Evolutionary conservation across 1,284 basidiomycete genomes (phyloP).

Genomic region (Apiotrichum sp.): DNA sequence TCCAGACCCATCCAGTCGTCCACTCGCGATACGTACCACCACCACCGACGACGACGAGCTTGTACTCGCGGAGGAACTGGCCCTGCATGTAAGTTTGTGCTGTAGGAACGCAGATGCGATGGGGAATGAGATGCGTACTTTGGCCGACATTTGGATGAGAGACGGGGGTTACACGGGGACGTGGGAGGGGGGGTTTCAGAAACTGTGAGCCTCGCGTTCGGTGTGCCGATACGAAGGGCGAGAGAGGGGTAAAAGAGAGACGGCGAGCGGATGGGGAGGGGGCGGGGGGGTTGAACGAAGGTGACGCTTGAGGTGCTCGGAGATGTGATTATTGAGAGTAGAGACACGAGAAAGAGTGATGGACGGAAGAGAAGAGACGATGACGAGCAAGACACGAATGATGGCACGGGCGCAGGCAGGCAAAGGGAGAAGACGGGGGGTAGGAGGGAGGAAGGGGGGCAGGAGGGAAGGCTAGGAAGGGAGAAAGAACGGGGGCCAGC

Average conservation of each 20-base stretch:
- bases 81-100: constrained; percentile 52
- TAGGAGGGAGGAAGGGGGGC: no score
- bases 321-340: no score
- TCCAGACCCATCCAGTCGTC: no score
- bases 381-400: neutral
- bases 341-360: no score
- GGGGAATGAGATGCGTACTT: neutral
- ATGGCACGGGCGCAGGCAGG: neutral
- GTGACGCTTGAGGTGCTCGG: neutral
- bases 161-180: neutral
- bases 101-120: neutral
- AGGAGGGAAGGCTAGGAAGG: no score
- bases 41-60: constrained; percentile 94
- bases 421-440: neutral
- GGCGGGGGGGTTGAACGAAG: neutral
- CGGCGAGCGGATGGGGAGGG: neutral
- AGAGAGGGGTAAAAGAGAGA: no score
- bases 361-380: no score
- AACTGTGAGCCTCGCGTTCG: no score
- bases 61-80: constrained; percentile 90
- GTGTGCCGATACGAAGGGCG: no score
- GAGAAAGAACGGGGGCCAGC: no score
- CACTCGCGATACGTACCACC: constrained; percentile 62
- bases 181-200: neutral
- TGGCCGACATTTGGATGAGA: constrained; percentile 6